These are phyloP conservation scores for Cordyceps cateniannulata DNA, from an alignment of 2,329 filamentous ascomycete genomes.

Conservation along the genomic window DNA sequence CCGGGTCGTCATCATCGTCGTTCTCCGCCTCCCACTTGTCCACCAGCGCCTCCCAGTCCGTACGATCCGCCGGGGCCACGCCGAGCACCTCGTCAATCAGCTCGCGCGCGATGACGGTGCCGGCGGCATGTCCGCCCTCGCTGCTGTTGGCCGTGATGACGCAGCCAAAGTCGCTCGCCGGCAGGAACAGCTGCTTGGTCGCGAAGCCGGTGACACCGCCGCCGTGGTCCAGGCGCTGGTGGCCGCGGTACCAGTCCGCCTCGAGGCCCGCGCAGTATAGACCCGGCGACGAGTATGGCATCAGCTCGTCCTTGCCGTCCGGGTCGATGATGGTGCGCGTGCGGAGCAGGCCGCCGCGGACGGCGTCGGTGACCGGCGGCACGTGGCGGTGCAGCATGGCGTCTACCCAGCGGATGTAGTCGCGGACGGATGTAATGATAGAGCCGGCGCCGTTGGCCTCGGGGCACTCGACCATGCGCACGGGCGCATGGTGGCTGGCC, in stretches of 20 bases:
- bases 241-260: conserved; percentile 16
- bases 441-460: conserved; percentile 26
- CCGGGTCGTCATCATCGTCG: not conserved
- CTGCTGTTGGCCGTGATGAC: conserved; percentile 21
- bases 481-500: conserved; percentile 6
- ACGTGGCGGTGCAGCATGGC: conserved; percentile 20
- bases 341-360: conserved; percentile 19
- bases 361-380: conserved; percentile 19
- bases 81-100: conserved; percentile 18
- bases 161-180: conserved; percentile 20
- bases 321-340: conserved; percentile 17
- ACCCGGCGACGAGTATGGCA: conserved; percentile 8
- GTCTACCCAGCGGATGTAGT: conserved; percentile 24
- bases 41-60: conserved; percentile 7
- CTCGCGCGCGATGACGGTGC: conserved; percentile 15
- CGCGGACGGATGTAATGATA: conserved; percentile 22
- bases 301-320: not conserved
- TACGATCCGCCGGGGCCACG: not conserved
- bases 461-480: conserved; percentile 13
- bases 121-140: conserved; percentile 14
- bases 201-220: conserved; percentile 21
- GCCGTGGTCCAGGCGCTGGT: conserved; percentile 21
- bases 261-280: conserved; percentile 22
- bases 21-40: not conserved
- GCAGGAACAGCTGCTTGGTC: conserved; percentile 23